phyloP scores from a whole-genome alignment of 805 yeast genomes.

The Candida wancherniae region DNA sequence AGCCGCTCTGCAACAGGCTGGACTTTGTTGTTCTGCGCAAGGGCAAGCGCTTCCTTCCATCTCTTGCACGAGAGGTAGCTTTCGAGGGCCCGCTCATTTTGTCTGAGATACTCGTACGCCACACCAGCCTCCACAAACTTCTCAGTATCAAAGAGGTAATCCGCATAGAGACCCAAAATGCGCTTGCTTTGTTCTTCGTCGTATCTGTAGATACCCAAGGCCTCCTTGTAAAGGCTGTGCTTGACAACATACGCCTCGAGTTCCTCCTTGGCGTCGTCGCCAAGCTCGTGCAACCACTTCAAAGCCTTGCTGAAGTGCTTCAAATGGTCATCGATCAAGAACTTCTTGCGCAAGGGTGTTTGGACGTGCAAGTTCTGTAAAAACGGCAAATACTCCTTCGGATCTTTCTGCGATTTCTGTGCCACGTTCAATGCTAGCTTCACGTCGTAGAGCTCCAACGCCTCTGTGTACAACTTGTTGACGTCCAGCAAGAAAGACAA shows the following conservation, averaged over 20 bases:
- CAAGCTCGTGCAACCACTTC: slow-evolving; percentile 52
- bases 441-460: slow-evolving; percentile 79
- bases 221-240: slow-evolving; percentile 67
- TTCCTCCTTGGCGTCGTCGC: slow-evolving; percentile 41
- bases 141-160: slow-evolving; percentile 49
- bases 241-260: slow-evolving; percentile 61
- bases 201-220: slow-evolving; percentile 58
- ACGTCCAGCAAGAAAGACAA: slow-evolving; percentile 89
- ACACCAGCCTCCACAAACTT: slow-evolving; percentile 73
- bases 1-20: slow-evolving; percentile 53
- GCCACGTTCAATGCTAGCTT: slow-evolving; percentile 79
- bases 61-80: slow-evolving; percentile 63
- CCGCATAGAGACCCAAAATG: slow-evolving; percentile 61
- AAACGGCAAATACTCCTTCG: slow-evolving; percentile 93
- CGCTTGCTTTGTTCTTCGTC: slow-evolving; percentile 49
- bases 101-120: slow-evolving; percentile 64
- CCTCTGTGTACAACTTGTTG: slow-evolving; percentile 69
- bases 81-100: slow-evolving; percentile 58
- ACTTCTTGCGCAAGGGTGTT: slow-evolving; percentile 60
- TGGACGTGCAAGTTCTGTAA: slow-evolving; percentile 73
- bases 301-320: slow-evolving; percentile 67
- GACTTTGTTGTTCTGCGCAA: slow-evolving; percentile 43
- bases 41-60: slow-evolving; percentile 81
- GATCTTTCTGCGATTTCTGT: slow-evolving; percentile 96
- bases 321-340: slow-evolving; percentile 74